phyloP scores from a whole-genome alignment of 1,284 basidiomycete genomes.

The Pseudozyma hubeiensis region DNA sequence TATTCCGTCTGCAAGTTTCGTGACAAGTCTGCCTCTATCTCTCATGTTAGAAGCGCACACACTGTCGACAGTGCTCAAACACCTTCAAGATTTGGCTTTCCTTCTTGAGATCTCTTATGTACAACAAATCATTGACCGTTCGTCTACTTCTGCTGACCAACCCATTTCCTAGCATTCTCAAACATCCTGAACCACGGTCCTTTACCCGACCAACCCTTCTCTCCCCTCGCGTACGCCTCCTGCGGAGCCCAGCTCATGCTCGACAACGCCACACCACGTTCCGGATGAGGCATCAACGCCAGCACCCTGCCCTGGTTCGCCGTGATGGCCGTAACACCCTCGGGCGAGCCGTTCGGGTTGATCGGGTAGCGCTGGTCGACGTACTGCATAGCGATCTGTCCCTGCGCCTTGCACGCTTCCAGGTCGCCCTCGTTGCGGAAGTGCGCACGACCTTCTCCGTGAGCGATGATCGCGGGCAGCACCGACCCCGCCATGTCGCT shows the following conservation, averaged over 20 bases:
- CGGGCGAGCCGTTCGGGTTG: conserved; percentile 93
- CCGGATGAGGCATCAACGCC: conserved; percentile 87
- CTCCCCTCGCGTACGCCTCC: conserved; percentile 21
- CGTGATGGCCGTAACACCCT: conserved; percentile 88
- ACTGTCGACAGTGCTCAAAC: too few relatives aligned
- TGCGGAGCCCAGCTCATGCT: conserved; percentile 68
- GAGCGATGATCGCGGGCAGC: conserved; percentile 92
- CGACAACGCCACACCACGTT: conserved; percentile 64
- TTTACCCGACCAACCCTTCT: conserved; percentile 70
- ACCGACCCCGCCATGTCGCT: conserved; percentile 86
- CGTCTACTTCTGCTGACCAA: conserved; percentile 39
- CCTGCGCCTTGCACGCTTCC: conserved; percentile 29
- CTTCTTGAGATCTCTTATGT: too few relatives aligned
- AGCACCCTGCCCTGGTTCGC: conserved; percentile 87
- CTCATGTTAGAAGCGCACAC: too few relatives aligned
- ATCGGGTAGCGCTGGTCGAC: conserved; percentile 62
- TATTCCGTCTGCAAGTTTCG: too few relatives aligned
- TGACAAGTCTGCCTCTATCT: too few relatives aligned
- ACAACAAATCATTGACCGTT: too few relatives aligned
- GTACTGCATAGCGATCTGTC: conserved; percentile 60
- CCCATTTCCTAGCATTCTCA: conserved; percentile 79
- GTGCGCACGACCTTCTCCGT: conserved; percentile 90
- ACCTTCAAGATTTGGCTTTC: too few relatives aligned
- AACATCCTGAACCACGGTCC: conserved; percentile 97
- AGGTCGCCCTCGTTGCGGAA: conserved; percentile 71